Conservation (phyloP, 2,329 filamentous ascomycete genomes). For the Microcyclospora pomicola region DNA sequence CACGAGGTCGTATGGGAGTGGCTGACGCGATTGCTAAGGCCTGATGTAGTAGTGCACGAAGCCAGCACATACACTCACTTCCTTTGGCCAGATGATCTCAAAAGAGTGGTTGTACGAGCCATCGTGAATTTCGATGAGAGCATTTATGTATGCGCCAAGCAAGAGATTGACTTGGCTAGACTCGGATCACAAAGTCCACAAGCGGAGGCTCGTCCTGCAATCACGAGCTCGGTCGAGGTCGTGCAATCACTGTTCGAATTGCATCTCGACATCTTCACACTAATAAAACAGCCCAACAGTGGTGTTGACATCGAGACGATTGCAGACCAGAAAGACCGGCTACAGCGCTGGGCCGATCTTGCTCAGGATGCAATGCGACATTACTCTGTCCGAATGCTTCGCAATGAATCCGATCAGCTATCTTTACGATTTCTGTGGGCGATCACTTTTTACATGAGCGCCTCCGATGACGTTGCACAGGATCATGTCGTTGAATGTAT, state of each 20-base stretch:
- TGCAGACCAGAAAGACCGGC: constrained; percentile 41
- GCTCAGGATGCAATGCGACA: constrained; percentile 40
- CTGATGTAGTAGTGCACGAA: constrained; percentile 6
- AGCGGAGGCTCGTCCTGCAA: constrained; percentile 5
- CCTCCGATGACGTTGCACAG: constrained; percentile 41
- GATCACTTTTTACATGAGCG: constrained; percentile 46
- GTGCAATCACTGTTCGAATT: constrained; percentile 51
- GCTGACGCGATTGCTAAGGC: constrained; percentile 38
- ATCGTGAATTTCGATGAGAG: constrained; percentile 41
- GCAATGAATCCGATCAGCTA: constrained; percentile 26
- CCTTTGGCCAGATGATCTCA: constrained; percentile 42
- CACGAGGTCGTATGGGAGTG: constrained; percentile 42
- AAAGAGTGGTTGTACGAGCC: constrained; percentile 39
- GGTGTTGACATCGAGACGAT: constrained; percentile 40
- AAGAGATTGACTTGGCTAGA: constrained; percentile 2
- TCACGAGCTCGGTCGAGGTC: constrained; percentile 35
- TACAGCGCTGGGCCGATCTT: constrained; percentile 47
- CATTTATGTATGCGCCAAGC: constrained; percentile 26
- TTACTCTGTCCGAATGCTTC: constrained; percentile 11
- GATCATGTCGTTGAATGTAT: constrained; percentile 49
- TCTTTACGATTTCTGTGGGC: constrained; percentile 53
- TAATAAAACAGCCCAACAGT: constrained; percentile 48
- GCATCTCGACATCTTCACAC: constrained; percentile 50
- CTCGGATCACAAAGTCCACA: not conserved
- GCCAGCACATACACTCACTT: constrained; percentile 33